Percentiles rank a stretch among this genome's conserved stretches.
Evolutionary conservation across 2,329 filamentous ascomycete genomes (phyloP).

Genomic region (Arthroderma sp.): DNA sequence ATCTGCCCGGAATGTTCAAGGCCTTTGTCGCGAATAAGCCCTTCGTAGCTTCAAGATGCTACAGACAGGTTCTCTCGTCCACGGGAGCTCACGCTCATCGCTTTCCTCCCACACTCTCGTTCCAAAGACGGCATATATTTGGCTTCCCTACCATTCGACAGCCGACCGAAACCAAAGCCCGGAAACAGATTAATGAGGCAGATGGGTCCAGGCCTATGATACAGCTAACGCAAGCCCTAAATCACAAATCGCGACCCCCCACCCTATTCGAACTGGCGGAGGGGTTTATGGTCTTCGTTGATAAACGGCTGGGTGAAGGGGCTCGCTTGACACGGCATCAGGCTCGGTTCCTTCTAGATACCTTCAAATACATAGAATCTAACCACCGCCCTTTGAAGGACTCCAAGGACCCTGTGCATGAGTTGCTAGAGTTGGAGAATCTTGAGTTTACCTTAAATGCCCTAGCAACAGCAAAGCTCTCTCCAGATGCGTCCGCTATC

Average conservation of each 20-base stretch:
- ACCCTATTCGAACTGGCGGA: slow-evolving; percentile 49
- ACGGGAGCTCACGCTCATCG: slow-evolving; percentile 17
- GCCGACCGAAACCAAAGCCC: slow-evolving; percentile 31
- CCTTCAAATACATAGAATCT: slow-evolving; percentile 52
- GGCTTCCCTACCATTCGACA: slow-evolving; percentile 31
- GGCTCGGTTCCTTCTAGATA: slow-evolving; percentile 46
- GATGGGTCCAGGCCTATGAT: slow-evolving; percentile 58
- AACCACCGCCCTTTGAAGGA: slow-evolving; percentile 12
- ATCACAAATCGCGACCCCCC: slow-evolving; percentile 54
- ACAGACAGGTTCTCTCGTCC: slow-evolving; percentile 21
- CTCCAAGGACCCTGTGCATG: slow-evolving; percentile 6
- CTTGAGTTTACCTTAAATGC: slow-evolving; percentile 32
- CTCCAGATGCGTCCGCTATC: slow-evolving; percentile 26
- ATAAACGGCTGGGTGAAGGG: slow-evolving; percentile 39
- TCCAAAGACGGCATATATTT: slow-evolving; percentile 48
- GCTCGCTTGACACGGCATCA: slow-evolving; percentile 55
- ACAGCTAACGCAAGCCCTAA: slow-evolving; percentile 51
- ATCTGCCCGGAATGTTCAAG: slow-evolving; percentile 26
- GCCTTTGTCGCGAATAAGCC: slow-evolving; percentile 36
- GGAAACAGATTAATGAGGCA: slow-evolving; percentile 5
- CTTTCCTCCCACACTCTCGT: slow-evolving; percentile 18
- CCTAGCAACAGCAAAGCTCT: slow-evolving; percentile 26
- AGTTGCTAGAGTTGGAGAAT: slow-evolving; percentile 29
- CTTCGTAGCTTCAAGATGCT: slow-evolving; percentile 30
- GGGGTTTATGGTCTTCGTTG: slow-evolving; percentile 55